These are phyloP conservation scores for Wickerhamomyces canadensis DNA, from an alignment of 805 yeast species.

Conservation along the genomic window DNA sequence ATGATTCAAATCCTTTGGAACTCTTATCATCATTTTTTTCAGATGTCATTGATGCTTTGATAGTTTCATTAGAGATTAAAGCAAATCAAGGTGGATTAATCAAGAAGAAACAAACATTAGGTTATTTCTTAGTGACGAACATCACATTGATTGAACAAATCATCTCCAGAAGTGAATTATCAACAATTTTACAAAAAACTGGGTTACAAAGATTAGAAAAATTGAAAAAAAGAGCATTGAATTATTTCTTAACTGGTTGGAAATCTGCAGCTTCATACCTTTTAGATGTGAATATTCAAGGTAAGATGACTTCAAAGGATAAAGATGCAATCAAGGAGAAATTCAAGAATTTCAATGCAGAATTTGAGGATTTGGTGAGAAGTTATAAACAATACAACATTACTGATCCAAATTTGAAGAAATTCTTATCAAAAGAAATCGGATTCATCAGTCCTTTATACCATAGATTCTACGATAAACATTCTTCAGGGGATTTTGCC, in stretches of 20 bases:
- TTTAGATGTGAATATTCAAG: conserved; percentile 73
- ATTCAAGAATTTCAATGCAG: conserved; percentile 73
- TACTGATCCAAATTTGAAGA: conserved; percentile 60
- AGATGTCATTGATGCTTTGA: conserved; percentile 73
- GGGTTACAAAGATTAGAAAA: conserved; percentile 63
- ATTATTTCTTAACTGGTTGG: conserved; percentile 75
- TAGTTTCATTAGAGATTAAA: conserved; percentile 57
- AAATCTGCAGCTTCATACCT: conserved; percentile 67
- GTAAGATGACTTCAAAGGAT: conserved; percentile 59
- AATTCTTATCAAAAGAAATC: conserved; percentile 63
- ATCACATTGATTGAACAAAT: conserved; percentile 71
- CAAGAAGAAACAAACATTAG: conserved; percentile 41
- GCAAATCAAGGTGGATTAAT: conserved; percentile 30
- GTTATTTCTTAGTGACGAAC: conserved; percentile 67
- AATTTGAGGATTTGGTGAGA: conserved; percentile 71
- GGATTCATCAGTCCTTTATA: conserved; percentile 77
- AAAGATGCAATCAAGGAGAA: conserved; percentile 79
- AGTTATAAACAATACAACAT: conserved; percentile 62
- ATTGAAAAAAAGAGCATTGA: conserved; percentile 67
- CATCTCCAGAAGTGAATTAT: conserved; percentile 52
- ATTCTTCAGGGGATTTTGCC: conserved; percentile 61
- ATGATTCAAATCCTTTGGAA: conserved; percentile 39
- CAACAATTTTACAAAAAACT: conserved; percentile 45
- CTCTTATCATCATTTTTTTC: conserved; percentile 63
- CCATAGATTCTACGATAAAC: conserved; percentile 77